Evolutionary conservation across 2,329 filamentous ascomycete genomes (phyloP).

Genomic region (Monosporascus sp.): DNA sequence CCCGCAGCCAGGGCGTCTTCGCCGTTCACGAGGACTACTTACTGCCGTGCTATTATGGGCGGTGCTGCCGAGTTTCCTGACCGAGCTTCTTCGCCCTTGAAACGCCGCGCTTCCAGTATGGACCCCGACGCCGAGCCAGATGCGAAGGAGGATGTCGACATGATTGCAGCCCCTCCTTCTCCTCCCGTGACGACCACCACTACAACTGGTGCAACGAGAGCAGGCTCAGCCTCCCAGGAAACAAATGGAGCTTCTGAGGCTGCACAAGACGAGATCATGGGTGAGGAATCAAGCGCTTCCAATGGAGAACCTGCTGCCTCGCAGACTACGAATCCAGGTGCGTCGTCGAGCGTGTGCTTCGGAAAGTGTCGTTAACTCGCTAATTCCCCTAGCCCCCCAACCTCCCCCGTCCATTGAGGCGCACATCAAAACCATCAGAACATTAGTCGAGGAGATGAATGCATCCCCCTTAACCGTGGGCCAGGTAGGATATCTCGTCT

Average conservation of each 20-base stretch:
- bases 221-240: slow-evolving; percentile 3
- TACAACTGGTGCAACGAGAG: slow-evolving; percentile 9
- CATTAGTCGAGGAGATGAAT: slow-evolving; percentile 49
- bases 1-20: slow-evolving; percentile 42
- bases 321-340: slow-evolving; percentile 9
- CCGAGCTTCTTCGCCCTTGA: slow-evolving; percentile 59
- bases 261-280: neutral
- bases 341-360: neutral
- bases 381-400: slow-evolving; percentile 12
- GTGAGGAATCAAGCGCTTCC: neutral
- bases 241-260: neutral
- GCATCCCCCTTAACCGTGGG: slow-evolving; percentile 57
- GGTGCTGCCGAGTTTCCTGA: slow-evolving; percentile 52
- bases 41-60: slow-evolving; percentile 51
- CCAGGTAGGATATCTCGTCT: slow-evolving; percentile 73
- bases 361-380: neutral
- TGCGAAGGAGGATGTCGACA: slow-evolving; percentile 40
- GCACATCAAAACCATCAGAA: slow-evolving; percentile 69
- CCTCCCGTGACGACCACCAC: slow-evolving; percentile 1
- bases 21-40: slow-evolving; percentile 42
- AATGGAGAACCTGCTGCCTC: slow-evolving; percentile 1
- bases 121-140: slow-evolving; percentile 40
- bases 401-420: slow-evolving; percentile 47
- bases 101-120: slow-evolving; percentile 59
- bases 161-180: slow-evolving; percentile 28